Evolutionary conservation across 2,329 filamentous ascomycete species (phyloP), one percentile per base, ranked within the genome.

Genomic region (Fusarium solani-melongenae): DNA sequence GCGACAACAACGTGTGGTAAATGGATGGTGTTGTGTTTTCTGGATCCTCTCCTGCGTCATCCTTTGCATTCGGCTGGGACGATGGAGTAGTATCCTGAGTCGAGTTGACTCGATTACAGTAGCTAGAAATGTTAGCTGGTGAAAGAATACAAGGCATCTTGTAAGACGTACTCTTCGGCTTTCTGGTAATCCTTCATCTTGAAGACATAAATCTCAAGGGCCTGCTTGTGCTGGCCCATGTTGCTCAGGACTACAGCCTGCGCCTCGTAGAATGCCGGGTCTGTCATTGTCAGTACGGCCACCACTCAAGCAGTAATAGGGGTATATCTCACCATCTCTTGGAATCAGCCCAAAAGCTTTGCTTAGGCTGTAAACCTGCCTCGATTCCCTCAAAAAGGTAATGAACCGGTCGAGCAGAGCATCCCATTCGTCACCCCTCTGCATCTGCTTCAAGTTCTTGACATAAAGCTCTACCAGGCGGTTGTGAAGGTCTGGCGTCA

Each of bases 181-280:
- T 98, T 98, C 14, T 85, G 86, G 71, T 94, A 96, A 81, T 98
- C 92, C 75, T 93, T 86, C 81, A 99, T 90, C 81, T 96, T 96
- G 84, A 98, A 99, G 31, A 98, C 96, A 81, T 98, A 99, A 61
- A 99, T 98, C 80, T 96, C 93, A n/a, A 99, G 85, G 0, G 96
- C 96, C 83, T 98, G 95, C 80, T 94, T 95, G 84, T 99, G 95
- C 77, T 96, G 93, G 8, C 94, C 94, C 94, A 98, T 98, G 76
- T 96, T 97, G 82, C 94, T 95, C 41, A 98, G 89, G 22, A 98
- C 92, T 51, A 98, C 92, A 8, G 96, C 96, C 70, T 96, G 92
- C 2, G 94, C 91, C 81, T 98, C 96, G 81, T 93, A 97, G 78
- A 98, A 98, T 4, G 90, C 87, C 0, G 95, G 87, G 80, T 98